Conservation (phyloP, 495 filamentous ascomycete genomes). For the Umbilicaria muhlenbergii region DNA sequence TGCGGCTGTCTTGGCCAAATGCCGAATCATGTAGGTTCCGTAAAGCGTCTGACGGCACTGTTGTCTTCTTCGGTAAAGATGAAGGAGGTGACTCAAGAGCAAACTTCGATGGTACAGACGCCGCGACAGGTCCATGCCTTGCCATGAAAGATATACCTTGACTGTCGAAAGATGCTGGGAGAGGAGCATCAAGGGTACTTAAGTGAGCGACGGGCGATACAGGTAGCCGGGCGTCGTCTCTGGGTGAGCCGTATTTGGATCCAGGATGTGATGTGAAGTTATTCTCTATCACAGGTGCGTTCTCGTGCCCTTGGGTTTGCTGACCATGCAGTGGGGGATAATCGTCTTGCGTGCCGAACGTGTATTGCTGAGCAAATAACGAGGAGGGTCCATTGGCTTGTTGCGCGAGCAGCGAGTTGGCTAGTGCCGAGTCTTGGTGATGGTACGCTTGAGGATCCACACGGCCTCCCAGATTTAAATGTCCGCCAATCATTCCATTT, state of each 20-base stretch:
- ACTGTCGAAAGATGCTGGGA: conserved; percentile 92
- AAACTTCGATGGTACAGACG: conserved; percentile 86
- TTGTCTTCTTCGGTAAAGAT: conserved; percentile 42
- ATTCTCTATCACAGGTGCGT: conserved; percentile 64
- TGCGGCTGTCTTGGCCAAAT: conserved; percentile 53
- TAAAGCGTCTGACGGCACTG: conserved; percentile 54
- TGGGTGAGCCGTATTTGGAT: conserved; percentile 79
- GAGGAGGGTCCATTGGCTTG: conserved; percentile 36
- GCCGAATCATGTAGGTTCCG: conserved; percentile 72
- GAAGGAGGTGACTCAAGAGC: conserved; percentile 77
- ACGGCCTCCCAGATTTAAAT: conserved; percentile 53
- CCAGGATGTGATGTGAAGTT: conserved; percentile 60
- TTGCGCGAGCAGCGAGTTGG: conserved; percentile 68
- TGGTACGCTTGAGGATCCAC: conserved; percentile 53
- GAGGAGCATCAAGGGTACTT: conserved; percentile 81
- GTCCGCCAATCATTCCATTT: conserved; percentile 30
- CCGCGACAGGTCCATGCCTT: conserved; percentile 76
- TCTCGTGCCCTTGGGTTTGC: conserved; percentile 24
- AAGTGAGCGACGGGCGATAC: conserved; percentile 58
- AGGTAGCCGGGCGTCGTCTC: conserved; percentile 52
- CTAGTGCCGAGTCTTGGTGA: conserved; percentile 58
- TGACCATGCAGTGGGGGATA: conserved; percentile 12
- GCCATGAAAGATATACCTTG: conserved; percentile 88
- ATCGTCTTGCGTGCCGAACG: conserved; percentile 20
- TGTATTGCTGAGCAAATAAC: conserved; percentile 20